Evolutionary conservation across 129 eudicot species (phyloP).

Genomic region (Flaveria robusta): DNA sequence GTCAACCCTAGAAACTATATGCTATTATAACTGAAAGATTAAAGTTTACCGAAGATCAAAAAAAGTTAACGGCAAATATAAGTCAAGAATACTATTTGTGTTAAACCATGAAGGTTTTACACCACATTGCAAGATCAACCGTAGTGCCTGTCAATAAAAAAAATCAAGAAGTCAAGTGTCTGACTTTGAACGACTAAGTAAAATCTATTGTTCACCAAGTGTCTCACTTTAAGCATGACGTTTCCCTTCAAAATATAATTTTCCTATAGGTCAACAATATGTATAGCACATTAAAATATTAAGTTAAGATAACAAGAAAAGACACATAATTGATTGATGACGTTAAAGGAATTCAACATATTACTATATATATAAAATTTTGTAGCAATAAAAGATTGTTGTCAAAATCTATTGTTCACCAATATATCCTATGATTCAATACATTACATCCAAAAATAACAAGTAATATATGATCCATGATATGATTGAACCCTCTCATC

Average conservation of each 20-base stretch:
- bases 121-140: slow-evolving; percentile 89
- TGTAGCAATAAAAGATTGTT: background rate
- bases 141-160: slow-evolving; percentile 64
- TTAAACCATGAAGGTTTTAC: slow-evolving; percentile 90
- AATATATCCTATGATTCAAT: background rate
- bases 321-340: background rate
- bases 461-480: background rate
- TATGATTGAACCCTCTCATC: background rate
- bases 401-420: background rate
- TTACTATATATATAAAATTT: background rate
- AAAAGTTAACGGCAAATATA: background rate
- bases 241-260: slow-evolving; percentile 6
- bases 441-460: background rate
- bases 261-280: slow-evolving; percentile 2
- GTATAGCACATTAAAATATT: background rate
- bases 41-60: background rate
- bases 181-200: slow-evolving; percentile 1
- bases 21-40: background rate
- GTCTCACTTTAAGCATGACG: background rate
- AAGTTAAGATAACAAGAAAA: slow-evolving; percentile 13
- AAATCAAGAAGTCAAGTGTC: background rate
- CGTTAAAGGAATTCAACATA: background rate
- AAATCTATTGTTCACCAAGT: no score
- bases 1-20: background rate
- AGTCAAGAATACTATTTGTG: slow-evolving; percentile 39